These are phyloP conservation scores for Gossypium armourianum DNA, from an alignment of 441 rosid species.

Conservation along the genomic window DNA sequence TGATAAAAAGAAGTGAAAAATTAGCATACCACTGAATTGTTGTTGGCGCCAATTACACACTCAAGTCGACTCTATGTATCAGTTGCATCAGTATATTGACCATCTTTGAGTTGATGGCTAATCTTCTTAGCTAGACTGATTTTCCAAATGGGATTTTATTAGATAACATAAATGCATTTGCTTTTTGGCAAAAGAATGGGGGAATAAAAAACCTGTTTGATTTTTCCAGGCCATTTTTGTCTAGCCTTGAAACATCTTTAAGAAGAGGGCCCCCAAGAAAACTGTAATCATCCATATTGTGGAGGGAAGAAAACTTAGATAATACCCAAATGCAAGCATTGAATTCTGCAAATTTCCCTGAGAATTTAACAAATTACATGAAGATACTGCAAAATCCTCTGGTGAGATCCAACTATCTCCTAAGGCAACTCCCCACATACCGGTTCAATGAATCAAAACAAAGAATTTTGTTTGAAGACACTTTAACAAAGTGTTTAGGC, in stretches of 20 bases:
- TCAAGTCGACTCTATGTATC: constrained; percentile 51
- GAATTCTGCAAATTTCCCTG: neutral
- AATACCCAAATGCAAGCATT: neutral
- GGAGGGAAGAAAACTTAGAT: too few relatives aligned
- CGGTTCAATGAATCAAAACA: too few relatives aligned
- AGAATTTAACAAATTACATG: neutral
- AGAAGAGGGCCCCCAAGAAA: constrained; percentile 89
- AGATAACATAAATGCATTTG: neutral
- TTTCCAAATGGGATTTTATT: neutral
- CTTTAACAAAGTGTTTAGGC: too few relatives aligned
- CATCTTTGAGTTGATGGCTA: constrained; percentile 40
- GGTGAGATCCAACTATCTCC: constrained; percentile 90
- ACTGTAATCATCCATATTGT: constrained; percentile 27
- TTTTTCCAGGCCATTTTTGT: constrained; percentile 34
- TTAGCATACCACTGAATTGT: constrained; percentile 49
- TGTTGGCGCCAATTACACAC: constrained; percentile 21
- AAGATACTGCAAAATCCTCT: constrained; percentile 55
- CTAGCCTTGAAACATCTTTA: constrained; percentile 54
- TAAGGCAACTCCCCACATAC: constrained; percentile 14
- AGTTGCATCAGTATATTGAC: constrained; percentile 43
- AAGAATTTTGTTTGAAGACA: too few relatives aligned
- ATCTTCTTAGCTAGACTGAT: constrained; percentile 50
- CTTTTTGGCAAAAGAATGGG: neutral
- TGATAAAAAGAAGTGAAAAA: neutral
- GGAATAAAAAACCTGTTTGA: constrained; percentile 40